Evolutionary conservation across 1,284 basidiomycete species (phyloP), one percentile per base, ranked within the genome.

Genomic region (Puccinia coronata): DNA sequence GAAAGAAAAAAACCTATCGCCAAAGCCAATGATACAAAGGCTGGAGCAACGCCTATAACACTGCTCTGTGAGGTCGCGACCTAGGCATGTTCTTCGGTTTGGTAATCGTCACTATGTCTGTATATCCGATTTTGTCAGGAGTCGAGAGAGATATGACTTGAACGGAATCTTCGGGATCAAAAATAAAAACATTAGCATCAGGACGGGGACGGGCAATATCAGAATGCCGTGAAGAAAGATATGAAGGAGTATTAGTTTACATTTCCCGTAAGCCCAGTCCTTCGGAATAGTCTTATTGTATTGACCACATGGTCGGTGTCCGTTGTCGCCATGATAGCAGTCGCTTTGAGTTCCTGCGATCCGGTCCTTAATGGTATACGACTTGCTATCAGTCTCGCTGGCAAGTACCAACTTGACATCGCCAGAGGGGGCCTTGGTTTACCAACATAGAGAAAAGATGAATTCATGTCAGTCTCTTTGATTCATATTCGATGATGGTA

Each of bases 251-350:
- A 2, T 36, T n/a, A 5, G 14, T 23, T 39, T 79, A 79, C 76
- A 79, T 79, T 79, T 79, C 6, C 76, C 76, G 39, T 41, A 53
- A 25, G 34, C 25, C 49, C 63, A 67, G 25, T 70, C 25, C 14
- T 34, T 14, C 25, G 76, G 51, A 59, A 79, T 51, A 9, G 57
- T 28, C 23, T 25, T 41, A 12, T 49, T 69, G 25, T 67, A 79
- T 31, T 79, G 63, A 14, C 76, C 76, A 20, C 76, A 79, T 47
- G 76, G 76, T 41, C 76, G 34, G 16, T 59, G 12, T 11, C 76
- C 76, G 47, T 23, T 79, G 25, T 79, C 76, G 28, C 76, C 63
- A 41, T 79, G 63, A 47, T 79, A 55, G 55, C 76, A 79, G 28
- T 53, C 51, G 23, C 20, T 28, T 57, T 65, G 49, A 39, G 47